Conservation (phyloP, 1,284 basidiomycete genomes). For the Ceratobasidium sp. region DNA sequence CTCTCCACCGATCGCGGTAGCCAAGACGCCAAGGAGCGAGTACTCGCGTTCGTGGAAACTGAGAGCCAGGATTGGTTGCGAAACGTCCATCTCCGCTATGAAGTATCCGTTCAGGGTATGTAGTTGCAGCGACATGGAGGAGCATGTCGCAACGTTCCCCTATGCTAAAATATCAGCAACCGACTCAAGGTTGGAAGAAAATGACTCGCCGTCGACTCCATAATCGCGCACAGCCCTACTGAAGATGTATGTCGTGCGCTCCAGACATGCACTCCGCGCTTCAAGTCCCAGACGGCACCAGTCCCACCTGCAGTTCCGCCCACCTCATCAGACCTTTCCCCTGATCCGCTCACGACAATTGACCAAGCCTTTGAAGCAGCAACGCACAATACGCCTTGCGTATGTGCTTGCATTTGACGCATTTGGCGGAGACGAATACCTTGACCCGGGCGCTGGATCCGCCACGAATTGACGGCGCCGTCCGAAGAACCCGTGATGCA, state of each 20-base stretch:
- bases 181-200: slow-evolving; percentile 35
- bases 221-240: slow-evolving; percentile 79
- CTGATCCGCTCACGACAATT: slow-evolving; percentile 81
- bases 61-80: slow-evolving; percentile 65
- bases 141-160: slow-evolving; percentile 88
- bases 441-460: slow-evolving; percentile 57
- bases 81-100: slow-evolving; percentile 72
- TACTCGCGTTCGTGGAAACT: slow-evolving; percentile 86
- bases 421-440: slow-evolving; percentile 60
- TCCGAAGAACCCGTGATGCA: slow-evolving; percentile 82
- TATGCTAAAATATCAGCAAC: slow-evolving; percentile 51
- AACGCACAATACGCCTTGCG: slow-evolving; percentile 72
- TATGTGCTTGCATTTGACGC: slow-evolving; percentile 83
- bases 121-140: slow-evolving; percentile 70
- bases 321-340: neutral
- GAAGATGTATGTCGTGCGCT: slow-evolving; percentile 75
- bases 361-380: slow-evolving; percentile 86
- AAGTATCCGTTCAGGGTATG: slow-evolving; percentile 85
- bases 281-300: slow-evolving; percentile 91
- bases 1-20: slow-evolving; percentile 62
- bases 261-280: slow-evolving; percentile 78
- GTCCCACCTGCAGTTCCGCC: slow-evolving; percentile 70
- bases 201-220: slow-evolving; percentile 80
- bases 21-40: slow-evolving; percentile 72
- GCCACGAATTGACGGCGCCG: slow-evolving; percentile 83